These are phyloP conservation scores for Fistulinella cinereoalba DNA, from an alignment of 1,284 basidiomycete species.

Conservation along the genomic window DNA sequence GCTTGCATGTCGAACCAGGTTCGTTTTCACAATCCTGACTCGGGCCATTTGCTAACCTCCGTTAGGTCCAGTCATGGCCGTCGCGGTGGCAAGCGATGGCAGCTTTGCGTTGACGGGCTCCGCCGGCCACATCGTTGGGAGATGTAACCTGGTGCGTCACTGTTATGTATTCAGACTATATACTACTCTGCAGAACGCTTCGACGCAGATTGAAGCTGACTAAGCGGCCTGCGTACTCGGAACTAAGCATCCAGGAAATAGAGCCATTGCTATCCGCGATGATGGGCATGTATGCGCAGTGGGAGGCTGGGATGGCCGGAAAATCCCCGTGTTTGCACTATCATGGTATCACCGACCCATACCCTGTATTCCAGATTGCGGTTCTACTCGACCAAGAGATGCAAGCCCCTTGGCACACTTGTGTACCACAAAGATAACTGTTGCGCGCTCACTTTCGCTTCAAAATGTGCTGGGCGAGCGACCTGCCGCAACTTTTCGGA, in stretches of 20 bases:
- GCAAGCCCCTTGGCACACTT: too few species aligned
- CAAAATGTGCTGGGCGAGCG: too few species aligned
- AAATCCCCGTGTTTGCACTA: constrained; percentile 25
- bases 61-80: constrained; percentile 88
- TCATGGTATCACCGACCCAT: neutral
- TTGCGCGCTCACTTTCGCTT: too few species aligned
- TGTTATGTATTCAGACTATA: neutral
- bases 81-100: constrained; percentile 63
- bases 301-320: constrained; percentile 90
- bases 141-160: constrained; percentile 58
- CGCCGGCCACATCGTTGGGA: constrained; percentile 76
- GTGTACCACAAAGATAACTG: too few species aligned
- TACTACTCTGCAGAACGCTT: constrained; percentile 2
- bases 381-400: constrained; percentile 70
- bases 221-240: constrained; percentile 37
- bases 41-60: too few species aligned
- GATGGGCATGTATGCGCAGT: constrained; percentile 77
- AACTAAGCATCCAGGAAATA: constrained; percentile 81
- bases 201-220: constrained; percentile 13
- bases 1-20: too few species aligned
- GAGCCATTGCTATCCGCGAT: constrained; percentile 67
- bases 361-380: constrained; percentile 52
- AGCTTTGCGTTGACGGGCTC: constrained; percentile 74
- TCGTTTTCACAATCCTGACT: too few species aligned
- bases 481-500: too few species aligned